Base-by-base conservation (phyloP, 2,329 filamentous ascomycete genomes). In the Paecilomyces fulvus region DNA sequence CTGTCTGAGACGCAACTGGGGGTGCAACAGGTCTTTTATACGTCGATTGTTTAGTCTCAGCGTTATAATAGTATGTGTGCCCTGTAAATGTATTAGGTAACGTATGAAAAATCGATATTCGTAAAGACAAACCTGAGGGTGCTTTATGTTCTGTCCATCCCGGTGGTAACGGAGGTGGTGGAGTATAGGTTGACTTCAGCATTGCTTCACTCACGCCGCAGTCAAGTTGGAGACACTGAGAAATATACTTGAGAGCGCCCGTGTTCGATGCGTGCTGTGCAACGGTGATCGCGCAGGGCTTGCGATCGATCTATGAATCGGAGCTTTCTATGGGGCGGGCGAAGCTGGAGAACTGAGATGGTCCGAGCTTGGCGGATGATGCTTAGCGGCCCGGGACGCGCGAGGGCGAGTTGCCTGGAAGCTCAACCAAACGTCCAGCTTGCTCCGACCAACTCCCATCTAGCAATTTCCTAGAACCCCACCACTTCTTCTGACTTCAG, bases 121-220 rank as follows among this genome's bases (percentile, higher is more conserved):
- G 52, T 49, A 60, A 30, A 53, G 58, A 68, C 72, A 56, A 73
- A 83, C 84, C 84, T 53, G 87, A 87, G 5, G 91, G 92, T 54
- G 92, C 90, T 73, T 86, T 92, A 75, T 96, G 91, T 72, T 95
- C 89, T n/a, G 88, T 90, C 92, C 92, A 96, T 60, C 90, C 91
- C 49, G 86, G 79, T 28, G 86, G 87, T 0, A 96, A 78, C 33
- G 88, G 83, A 50, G 83, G 78, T 9, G 81, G 80, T 21, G 84
- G 79, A 58, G 82, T 84, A 72, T 92, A 85, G n/a, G 89, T 92
- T 20, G 87, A 89, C 68, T 85, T 90, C 52, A 92, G 77, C 87
- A 90, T 90, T 50, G 48, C 66, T 6, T 31, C 30, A 46, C 28
- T 49, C 37, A 52, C 52, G 23, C 20, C 23, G 28, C 33, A 52